Conservation (phyloP, 2,329 filamentous ascomycete species). For the Colletotrichum caudatum region DNA sequence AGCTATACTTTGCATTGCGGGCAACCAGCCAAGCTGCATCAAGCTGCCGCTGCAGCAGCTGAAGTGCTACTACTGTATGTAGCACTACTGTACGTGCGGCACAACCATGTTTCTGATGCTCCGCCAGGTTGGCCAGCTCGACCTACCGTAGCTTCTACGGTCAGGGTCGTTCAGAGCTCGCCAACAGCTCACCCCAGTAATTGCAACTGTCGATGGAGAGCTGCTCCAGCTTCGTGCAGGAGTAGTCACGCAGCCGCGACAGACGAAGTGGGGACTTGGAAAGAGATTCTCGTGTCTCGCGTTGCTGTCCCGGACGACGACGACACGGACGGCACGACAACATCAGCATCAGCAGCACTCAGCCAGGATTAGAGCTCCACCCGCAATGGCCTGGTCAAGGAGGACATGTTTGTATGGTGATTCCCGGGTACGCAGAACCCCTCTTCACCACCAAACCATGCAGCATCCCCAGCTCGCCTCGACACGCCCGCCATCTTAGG, state of each 20-base stretch:
- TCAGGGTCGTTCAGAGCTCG: conserved; percentile 8
- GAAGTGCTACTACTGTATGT: too few relatives aligned
- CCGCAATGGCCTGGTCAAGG: conserved; percentile 27
- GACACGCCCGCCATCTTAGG: conserved; percentile 35
- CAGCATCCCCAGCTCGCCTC: conserved; percentile 36
- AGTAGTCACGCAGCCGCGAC: conserved; percentile 11
- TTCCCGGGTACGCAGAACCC: conserved; percentile 35
- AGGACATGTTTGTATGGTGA: conserved; percentile 35
- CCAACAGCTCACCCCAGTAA: conserved; percentile 20
- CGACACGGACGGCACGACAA: conserved; percentile 14
- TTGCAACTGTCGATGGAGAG: conserved; percentile 19
- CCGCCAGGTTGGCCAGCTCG: conserved; percentile 29
- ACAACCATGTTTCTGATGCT: conserved; percentile 37
- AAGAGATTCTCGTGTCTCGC: conserved; percentile 25
- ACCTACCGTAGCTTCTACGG: conserved; percentile 7
- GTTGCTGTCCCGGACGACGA: conserved; percentile 26
- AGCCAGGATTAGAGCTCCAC: conserved; percentile 22
- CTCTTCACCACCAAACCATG: conserved; percentile 23
- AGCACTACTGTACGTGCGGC: neutral
- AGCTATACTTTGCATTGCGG: conserved; percentile 33
- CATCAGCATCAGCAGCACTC: conserved; percentile 22
- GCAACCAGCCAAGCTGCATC: conserved; percentile 26
- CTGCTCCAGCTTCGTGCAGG: conserved; percentile 27
- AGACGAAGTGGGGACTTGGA: conserved; percentile 10
- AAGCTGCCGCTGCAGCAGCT: conserved; percentile 20